A percentile compares a stretch with the other conserved stretches of the same genome.
Conservation (phyloP, 2,329 filamentous ascomycete genomes). For the Fusarium succisae region DNA sequence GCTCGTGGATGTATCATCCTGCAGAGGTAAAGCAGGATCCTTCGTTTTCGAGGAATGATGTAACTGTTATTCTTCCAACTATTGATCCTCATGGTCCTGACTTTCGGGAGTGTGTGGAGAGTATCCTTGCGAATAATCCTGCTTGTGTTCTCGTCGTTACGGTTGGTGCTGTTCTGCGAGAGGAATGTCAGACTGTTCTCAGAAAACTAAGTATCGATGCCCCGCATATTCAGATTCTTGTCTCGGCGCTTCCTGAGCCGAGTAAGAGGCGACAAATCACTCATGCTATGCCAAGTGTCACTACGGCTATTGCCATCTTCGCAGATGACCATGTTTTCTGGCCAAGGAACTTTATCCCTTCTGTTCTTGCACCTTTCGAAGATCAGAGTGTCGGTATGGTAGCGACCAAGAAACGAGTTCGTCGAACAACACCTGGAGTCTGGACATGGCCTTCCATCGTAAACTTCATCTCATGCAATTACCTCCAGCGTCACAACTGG, state of each 20-base stretch:
- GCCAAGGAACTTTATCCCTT: slow-evolving; percentile 53
- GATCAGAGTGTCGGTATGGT: slow-evolving; percentile 61
- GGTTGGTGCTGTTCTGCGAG: slow-evolving; percentile 47
- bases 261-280: slow-evolving; percentile 62
- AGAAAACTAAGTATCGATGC: not conserved
- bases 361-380: slow-evolving; percentile 55
- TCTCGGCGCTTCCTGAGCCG: slow-evolving; percentile 46
- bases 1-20: slow-evolving; percentile 53
- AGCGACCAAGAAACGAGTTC: slow-evolving; percentile 65
- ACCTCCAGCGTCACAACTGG: slow-evolving; percentile 70
- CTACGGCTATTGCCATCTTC: slow-evolving; percentile 55
- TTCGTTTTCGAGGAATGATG: slow-evolving; percentile 49
- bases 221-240: slow-evolving; percentile 36
- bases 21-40: slow-evolving; percentile 42
- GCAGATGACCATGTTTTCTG: slow-evolving; percentile 65
- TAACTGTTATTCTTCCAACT: slow-evolving; percentile 63
- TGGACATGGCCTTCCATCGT: slow-evolving; percentile 49
- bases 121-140: slow-evolving; percentile 52
- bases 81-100: slow-evolving; percentile 53
- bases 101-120: slow-evolving; percentile 54
- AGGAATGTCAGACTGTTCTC: slow-evolving; percentile 25
- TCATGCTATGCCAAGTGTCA: slow-evolving; percentile 49
- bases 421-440: slow-evolving; percentile 46
- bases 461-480: slow-evolving; percentile 67
- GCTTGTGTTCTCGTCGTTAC: slow-evolving; percentile 56